phyloP scores from a whole-genome alignment of 352 stramenopile genomes.

The Thalassiosira sp. region DNA sequence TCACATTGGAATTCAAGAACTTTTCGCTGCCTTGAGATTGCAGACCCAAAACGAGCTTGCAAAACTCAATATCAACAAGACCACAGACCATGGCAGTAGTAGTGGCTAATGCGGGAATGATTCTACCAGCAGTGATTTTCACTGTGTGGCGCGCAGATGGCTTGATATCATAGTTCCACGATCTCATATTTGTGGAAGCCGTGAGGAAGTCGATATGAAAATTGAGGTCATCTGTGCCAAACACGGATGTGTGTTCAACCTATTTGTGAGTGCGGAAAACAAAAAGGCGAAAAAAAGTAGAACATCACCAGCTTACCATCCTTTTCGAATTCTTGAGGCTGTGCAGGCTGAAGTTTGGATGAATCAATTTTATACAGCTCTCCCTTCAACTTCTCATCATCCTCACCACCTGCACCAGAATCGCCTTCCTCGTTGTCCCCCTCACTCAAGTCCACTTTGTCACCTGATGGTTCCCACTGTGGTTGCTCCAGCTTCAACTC shows the following conservation, averaged over 20 bases:
- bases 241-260: neutral
- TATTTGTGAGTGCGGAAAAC: neutral
- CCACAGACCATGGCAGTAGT: conserved; percentile 96
- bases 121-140: conserved; percentile 97
- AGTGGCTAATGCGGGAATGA: conserved; percentile 97
- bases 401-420: conserved; percentile 36
- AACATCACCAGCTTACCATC: conserved; percentile 72
- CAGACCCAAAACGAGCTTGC: conserved; percentile 85
- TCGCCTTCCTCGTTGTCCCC: conserved; percentile 55
- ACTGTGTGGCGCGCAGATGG: conserved; percentile 93
- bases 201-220: conserved; percentile 93
- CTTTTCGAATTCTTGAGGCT: conserved; percentile 92
- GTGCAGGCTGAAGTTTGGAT: conserved; percentile 71
- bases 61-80: conserved; percentile 95
- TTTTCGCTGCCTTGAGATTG: conserved; percentile 63
- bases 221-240: conserved; percentile 60
- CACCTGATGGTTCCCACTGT: conserved; percentile 46
- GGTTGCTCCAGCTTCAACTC: conserved; percentile 52
- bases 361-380: conserved; percentile 69
- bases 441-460: conserved; percentile 65
- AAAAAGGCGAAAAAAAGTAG: neutral
- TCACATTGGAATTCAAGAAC: conserved; percentile 66
- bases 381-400: conserved; percentile 61
- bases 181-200: conserved; percentile 91
- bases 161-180: conserved; percentile 93